A percentile compares a stretch with the other conserved stretches of the same genome.
Conservation (phyloP, 1,284 basidiomycete genomes). For the Ganoderma boninense region DNA sequence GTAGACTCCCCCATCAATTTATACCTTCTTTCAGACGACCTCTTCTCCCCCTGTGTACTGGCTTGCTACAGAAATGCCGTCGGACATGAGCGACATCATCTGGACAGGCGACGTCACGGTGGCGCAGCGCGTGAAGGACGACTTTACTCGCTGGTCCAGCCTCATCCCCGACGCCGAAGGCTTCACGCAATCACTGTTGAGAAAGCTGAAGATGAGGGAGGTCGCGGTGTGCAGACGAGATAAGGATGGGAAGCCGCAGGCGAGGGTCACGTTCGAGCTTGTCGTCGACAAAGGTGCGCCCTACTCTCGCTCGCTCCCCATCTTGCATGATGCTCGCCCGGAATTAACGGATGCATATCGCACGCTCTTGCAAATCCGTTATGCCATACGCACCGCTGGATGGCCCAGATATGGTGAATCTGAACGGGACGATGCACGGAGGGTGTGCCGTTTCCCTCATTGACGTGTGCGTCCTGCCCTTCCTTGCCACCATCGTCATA, state of each 20-base stretch:
- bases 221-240: slow-evolving; percentile 16
- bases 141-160: neutral
- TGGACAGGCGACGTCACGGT: slow-evolving; percentile 5
- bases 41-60: neutral
- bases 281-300: slow-evolving; percentile 19
- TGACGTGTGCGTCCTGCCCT: slow-evolving; percentile 58
- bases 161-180: neutral
- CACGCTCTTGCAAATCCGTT: too few relatives aligned
- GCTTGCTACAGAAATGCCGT: neutral
- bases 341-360: too few relatives aligned
- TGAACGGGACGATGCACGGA: slow-evolving; percentile 73
- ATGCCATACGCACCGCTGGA: too few relatives aligned
- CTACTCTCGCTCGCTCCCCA: neutral
- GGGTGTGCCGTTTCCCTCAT: slow-evolving; percentile 73
- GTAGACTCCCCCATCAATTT: neutral
- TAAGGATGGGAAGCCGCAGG: slow-evolving; percentile 18
- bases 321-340: too few relatives aligned
- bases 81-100: neutral
- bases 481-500: neutral
- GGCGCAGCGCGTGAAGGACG: neutral
- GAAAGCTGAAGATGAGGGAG: slow-evolving; percentile 14
- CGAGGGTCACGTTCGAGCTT: slow-evolving; percentile 10
- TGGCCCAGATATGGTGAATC: slow-evolving; percentile 67
- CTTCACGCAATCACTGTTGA: slow-evolving; percentile 5
- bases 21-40: neutral